Base-by-base conservation (phyloP, 352 stramenopile genomes). In the Phytophthora megakarya region DNA sequence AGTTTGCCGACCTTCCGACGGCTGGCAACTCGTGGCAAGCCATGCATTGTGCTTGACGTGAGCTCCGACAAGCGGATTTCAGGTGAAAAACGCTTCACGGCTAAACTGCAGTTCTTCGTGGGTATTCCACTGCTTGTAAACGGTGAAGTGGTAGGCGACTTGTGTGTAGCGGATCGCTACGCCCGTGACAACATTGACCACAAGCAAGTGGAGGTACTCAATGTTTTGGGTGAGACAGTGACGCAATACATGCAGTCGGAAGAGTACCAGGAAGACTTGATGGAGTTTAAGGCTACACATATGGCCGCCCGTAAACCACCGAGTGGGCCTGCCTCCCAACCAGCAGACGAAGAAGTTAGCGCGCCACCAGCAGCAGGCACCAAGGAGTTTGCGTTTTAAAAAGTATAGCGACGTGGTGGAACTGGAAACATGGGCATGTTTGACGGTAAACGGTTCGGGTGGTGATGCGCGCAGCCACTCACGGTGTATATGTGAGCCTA, bases 21-120 rank as follows among this genome's bases (percentile, higher is more conserved):
- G 43, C 88, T 96, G 54, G 88, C 88, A 21, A 87, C 77, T 35
- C 82, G 84, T 32, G 88, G 88, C n/a, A 96, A 95, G 69, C 88
- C 88, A 9, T 96, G 88, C 55, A 94, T 96, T 37, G 88, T 96
- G 35, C 66, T 96, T 18, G 86, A 96, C 46, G 88, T 95, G 52
- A 90, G 84, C 48, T 88, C 82, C 5, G 88, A 96, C 70, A 93
- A 94, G 69, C 86, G 88, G 11, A 96, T 96, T 70, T 88, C 83
- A 23, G 86, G 84, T n/a, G 85, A 94, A 52, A 94, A 94, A 66
- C 86, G 88, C 22, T 86, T 81, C 38, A 84, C 79, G 1, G 87
- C 88, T 1, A 94, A 94, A 56, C 68, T 96, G 7, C 88, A 96
- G 69, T 96, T 96, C 58, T 96, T 96, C 46, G 84, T 96, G 16